These are phyloP conservation scores for Umbilicus rupestris DNA, from an alignment of 164 flowering plant genomes.

Conservation along the genomic window DNA sequence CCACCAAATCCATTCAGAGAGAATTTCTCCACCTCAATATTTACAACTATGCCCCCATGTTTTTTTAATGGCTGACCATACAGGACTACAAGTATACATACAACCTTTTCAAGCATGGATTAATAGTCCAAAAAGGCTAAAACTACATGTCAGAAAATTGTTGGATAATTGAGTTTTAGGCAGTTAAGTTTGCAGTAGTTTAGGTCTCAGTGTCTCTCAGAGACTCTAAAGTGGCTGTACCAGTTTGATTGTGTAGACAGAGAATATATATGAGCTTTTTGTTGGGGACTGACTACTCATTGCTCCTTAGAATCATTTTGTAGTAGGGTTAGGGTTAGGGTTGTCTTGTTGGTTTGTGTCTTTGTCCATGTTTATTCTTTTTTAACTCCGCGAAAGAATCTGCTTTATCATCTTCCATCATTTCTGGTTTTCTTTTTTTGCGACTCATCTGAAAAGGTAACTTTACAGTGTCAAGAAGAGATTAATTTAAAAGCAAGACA, in stretches of 20 bases:
- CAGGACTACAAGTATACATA: background rate
- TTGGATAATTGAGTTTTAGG: background rate
- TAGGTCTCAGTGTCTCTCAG: background rate
- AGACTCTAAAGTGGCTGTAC: background rate
- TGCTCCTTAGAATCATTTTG: background rate
- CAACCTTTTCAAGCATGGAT: conserved; percentile 1
- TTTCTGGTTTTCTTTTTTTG: background rate
- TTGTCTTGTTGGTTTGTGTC: background rate
- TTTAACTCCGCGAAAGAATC: background rate
- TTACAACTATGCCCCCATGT: background rate
- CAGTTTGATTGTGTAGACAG: background rate
- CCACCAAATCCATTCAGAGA: conserved; percentile 5
- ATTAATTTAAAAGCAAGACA: too few relatives aligned
- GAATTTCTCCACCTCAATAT: background rate
- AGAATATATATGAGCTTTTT: background rate
- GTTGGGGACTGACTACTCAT: background rate
- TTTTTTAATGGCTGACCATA: background rate
- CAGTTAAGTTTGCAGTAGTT: background rate
- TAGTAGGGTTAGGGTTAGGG: too few relatives aligned
- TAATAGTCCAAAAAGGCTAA: background rate
- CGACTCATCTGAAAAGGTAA: background rate
- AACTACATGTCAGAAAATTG: background rate
- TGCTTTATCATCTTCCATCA: background rate
- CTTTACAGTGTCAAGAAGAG: background rate
- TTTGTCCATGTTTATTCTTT: background rate